Conservation (phyloP, 83 land plant species). For the Isoetes engelmannii region DNA sequence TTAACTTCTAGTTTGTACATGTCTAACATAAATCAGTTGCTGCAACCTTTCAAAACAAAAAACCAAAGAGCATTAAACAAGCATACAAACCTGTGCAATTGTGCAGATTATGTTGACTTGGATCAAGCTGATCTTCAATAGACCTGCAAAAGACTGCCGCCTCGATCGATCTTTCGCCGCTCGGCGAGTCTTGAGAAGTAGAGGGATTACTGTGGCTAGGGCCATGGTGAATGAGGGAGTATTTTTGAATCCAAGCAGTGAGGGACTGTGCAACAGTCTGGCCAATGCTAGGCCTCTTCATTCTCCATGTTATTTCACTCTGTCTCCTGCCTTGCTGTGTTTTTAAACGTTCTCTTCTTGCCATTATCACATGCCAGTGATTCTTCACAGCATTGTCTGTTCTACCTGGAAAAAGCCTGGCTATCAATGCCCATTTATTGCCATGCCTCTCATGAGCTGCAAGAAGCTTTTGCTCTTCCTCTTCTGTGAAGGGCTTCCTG, state of each 20-base stretch:
- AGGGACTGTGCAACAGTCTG: constrained; percentile 8
- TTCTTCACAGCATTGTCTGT: constrained; percentile 15
- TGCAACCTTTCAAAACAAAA: no score
- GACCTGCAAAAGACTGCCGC: no score
- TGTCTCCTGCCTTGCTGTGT: background rate
- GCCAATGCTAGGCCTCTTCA: background rate
- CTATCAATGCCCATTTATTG: constrained; percentile 15
- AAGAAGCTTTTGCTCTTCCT: constrained; percentile 8
- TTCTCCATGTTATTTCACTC: background rate
- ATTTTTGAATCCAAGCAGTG: constrained; percentile 2
- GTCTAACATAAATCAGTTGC: no score
- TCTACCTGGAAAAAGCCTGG: constrained; percentile 15
- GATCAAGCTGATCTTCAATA: no score
- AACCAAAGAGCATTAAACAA: no score
- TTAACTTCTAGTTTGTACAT: no score
- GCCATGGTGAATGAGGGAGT: background rate
- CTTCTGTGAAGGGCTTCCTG: constrained; percentile 9
- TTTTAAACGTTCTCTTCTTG: background rate
- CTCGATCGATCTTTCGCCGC: no score
- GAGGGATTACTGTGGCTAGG: no score
- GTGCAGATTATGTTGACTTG: no score
- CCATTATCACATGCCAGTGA: constrained; percentile 16
- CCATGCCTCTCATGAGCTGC: constrained; percentile 8
- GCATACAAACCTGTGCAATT: no score
- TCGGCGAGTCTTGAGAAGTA: no score